Conservation (phyloP, 2,329 filamentous ascomycete species). For the Sarocladiaceae sp. region DNA sequence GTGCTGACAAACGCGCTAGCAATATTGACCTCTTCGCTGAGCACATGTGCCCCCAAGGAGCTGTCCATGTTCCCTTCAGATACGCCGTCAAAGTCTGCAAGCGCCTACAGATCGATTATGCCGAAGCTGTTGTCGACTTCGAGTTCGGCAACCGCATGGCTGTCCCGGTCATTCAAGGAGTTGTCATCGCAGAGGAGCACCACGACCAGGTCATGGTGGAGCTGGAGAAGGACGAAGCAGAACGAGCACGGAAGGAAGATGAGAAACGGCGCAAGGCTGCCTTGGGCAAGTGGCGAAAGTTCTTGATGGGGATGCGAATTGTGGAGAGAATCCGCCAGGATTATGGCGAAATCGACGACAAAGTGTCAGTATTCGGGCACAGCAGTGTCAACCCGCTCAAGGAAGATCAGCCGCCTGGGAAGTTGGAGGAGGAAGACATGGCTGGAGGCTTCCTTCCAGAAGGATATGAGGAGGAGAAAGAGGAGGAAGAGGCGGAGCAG, state of each 20-base stretch:
- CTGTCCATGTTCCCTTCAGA: constrained; percentile 75
- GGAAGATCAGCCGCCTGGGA: constrained; percentile 16
- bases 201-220: constrained; percentile 71
- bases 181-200: constrained; percentile 82
- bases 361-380: constrained; percentile 51
- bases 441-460: constrained; percentile 60
- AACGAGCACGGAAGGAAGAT: constrained; percentile 73
- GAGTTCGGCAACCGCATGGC: constrained; percentile 95
- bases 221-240: constrained; percentile 72
- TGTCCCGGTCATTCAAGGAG: constrained; percentile 84
- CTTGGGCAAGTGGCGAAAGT: constrained; percentile 77
- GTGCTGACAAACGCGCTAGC: constrained; percentile 22
- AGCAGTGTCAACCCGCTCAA: constrained; percentile 22
- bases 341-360: constrained; percentile 61
- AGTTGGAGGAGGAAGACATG: constrained; percentile 42
- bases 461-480: constrained; percentile 46
- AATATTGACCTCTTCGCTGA: constrained; percentile 96
- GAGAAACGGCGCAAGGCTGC: constrained; percentile 74
- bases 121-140: constrained; percentile 92
- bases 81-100: constrained; percentile 79
- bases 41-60: constrained; percentile 84
- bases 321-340: constrained; percentile 71
- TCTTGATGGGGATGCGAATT: constrained; percentile 81
- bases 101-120: constrained; percentile 79
- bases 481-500: constrained; percentile 24